Base-by-base conservation (phyloP, 225 moss, liverwort and hornwort genomes). In the Bryum argenteum region DNA sequence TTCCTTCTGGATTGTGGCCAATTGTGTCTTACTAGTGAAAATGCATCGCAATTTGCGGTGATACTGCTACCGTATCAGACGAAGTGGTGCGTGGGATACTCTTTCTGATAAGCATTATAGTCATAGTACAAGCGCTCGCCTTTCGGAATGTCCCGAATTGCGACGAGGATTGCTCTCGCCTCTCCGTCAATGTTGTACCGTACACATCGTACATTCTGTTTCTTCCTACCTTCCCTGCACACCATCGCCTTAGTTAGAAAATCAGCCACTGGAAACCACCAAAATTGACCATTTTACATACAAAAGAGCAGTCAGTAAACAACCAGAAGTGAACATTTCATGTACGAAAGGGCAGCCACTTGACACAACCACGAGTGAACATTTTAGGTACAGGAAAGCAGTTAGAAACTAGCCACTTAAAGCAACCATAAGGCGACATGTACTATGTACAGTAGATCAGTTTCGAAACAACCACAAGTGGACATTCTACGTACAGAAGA, bases 71-170 rank as follows among this genome's bases (percentile, higher is more conserved):
- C 39, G 17, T 65, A 60, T 80, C 84, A 96, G 51, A 91, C 94
- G 61, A 97, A 94, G 70, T 94, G 89, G 67, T 90, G 67, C 22
- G 97, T 97, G n/a, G 97, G 97, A 59, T 97, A 97, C 62, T 97
- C 97, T 10, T 86, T 84, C 69, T 89, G 84, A 66, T 89, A 94
- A 4, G 87, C 91, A 78, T 97, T 97, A 62, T 97, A 97, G 63
- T 97, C 91, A 74, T 97, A 97, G 58, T 97, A 90, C 77, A 97
- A 77, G 41, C 91, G 90, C 76, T 97, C 97, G 24, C 97, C 97
- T 72, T 82, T 86, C 38, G 90, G 84, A 65, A 97, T 97, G 71
- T 97, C 94, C 52, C 94, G 87, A 65, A 97, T 90, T 14, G 97
- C 97, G 28, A 94, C 80, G 39, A 97, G 78, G 24, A 97, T 75